These are phyloP conservation scores for Nakazawaea populi DNA, from an alignment of 805 yeast genomes.

Conservation along the genomic window DNA sequence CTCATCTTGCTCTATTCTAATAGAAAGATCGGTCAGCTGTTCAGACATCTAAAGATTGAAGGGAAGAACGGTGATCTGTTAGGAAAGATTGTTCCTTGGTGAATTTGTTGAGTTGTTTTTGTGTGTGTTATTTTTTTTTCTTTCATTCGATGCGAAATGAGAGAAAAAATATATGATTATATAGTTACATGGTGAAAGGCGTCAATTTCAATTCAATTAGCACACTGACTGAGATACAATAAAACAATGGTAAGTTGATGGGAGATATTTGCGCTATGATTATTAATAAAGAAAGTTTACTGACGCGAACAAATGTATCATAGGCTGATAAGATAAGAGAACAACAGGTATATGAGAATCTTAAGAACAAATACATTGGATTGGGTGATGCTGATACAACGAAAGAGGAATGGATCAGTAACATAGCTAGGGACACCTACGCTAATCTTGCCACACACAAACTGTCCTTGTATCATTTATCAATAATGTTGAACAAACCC, in stretches of 20 bases:
- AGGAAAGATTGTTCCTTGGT: no score
- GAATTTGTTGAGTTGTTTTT: no score
- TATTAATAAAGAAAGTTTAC: no score
- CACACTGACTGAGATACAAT: no score
- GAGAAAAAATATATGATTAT: no score
- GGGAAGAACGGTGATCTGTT: no score
- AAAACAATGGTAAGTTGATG: no score
- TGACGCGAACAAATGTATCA: neutral
- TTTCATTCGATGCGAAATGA: no score
- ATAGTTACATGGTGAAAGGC: no score
- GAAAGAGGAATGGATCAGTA: conserved; percentile 61
- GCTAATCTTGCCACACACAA: conserved; percentile 58
- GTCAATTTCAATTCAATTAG: no score
- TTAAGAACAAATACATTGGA: conserved; percentile 63
- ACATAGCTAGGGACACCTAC: conserved; percentile 62
- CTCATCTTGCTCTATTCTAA: conserved; percentile 5
- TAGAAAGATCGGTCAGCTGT: neutral
- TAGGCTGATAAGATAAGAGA: conserved; percentile 66
- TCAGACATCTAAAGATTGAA: neutral
- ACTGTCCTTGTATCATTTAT: conserved; percentile 43
- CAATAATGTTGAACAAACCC: conserved; percentile 47
- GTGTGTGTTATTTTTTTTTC: no score
- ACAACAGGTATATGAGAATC: conserved; percentile 46
- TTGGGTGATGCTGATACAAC: conserved; percentile 72
- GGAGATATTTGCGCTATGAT: no score